Conservation (phyloP, 768 basidiomycete species). For the Neoboletus brunneissimus region DNA sequence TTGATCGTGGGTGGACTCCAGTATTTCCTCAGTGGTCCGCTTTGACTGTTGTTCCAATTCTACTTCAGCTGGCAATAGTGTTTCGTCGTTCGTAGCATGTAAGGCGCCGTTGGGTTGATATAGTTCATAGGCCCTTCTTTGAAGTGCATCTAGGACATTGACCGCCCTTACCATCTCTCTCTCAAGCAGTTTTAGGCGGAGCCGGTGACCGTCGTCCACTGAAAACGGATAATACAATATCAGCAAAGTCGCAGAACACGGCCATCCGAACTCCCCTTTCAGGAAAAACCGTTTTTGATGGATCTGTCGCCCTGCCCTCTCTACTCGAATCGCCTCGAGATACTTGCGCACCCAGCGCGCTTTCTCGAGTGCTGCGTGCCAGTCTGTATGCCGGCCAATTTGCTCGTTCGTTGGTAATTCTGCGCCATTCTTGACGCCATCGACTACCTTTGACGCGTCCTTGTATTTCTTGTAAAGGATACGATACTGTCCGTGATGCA, state of each 20-base stretch:
- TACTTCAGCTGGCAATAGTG: background rate
- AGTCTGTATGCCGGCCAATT: constrained; percentile 12
- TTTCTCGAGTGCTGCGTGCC: constrained; percentile 17
- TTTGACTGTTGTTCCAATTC: background rate
- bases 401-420: constrained; percentile 20
- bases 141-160: constrained; percentile 17
- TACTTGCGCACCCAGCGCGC: constrained; percentile 26
- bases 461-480: constrained; percentile 27
- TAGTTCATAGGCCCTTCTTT: constrained; percentile 17
- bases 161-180: constrained; percentile 29
- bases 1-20: background rate
- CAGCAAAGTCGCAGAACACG: background rate
- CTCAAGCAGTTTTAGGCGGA: constrained; percentile 29
- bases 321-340: constrained; percentile 32
- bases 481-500: constrained; percentile 28
- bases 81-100: background rate
- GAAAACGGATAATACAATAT: background rate
- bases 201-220: constrained; percentile 33
- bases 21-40: background rate
- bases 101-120: constrained; percentile 5
- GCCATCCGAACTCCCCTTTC: constrained; percentile 20
- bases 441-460: constrained; percentile 26
- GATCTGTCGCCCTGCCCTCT: constrained; percentile 30
- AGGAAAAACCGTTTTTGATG: constrained; percentile 34
- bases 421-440: constrained; percentile 9